These are phyloP conservation scores for Triadica sebifera DNA, from an alignment of 345 rosid species.

Conservation along the genomic window DNA sequence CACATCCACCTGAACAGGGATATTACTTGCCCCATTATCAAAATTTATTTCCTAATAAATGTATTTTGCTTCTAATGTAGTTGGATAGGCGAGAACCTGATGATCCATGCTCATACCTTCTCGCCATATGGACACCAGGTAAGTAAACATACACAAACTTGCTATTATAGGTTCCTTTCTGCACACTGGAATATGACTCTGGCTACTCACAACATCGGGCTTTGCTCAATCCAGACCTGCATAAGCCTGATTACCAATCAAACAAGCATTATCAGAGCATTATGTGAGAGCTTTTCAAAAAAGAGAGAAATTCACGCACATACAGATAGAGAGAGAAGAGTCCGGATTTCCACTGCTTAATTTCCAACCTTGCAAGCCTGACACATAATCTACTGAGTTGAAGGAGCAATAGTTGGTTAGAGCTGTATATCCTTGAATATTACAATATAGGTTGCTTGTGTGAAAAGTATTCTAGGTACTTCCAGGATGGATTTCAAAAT, in stretches of 20 bases:
- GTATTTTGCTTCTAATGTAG: slow-evolving; percentile 9
- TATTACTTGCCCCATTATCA: not conserved
- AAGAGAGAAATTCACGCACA: no score
- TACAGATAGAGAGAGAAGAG: no score
- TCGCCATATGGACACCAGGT: slow-evolving; percentile 41
- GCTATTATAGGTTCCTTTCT: not conserved
- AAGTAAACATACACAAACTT: not conserved
- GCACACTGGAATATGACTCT: not conserved
- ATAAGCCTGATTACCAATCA: not conserved
- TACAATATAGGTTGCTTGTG: not conserved
- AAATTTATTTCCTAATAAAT: not conserved
- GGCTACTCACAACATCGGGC: not conserved
- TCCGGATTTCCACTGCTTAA: not conserved
- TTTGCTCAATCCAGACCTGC: not conserved
- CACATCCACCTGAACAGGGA: slow-evolving; percentile 10
- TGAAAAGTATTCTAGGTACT: no score
- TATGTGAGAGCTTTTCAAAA: not conserved
- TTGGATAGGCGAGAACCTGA: slow-evolving; percentile 31
- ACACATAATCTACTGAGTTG: not conserved
- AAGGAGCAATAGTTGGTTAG: not conserved
- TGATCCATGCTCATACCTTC: slow-evolving; percentile 33
- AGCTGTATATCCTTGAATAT: not conserved
- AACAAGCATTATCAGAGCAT: not conserved
- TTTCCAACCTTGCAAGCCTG: not conserved
- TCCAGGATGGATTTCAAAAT: no score